These are phyloP conservation scores for Excoecaria cochinchinensis DNA, from an alignment of 345 rosid genomes.

Conservation along the genomic window DNA sequence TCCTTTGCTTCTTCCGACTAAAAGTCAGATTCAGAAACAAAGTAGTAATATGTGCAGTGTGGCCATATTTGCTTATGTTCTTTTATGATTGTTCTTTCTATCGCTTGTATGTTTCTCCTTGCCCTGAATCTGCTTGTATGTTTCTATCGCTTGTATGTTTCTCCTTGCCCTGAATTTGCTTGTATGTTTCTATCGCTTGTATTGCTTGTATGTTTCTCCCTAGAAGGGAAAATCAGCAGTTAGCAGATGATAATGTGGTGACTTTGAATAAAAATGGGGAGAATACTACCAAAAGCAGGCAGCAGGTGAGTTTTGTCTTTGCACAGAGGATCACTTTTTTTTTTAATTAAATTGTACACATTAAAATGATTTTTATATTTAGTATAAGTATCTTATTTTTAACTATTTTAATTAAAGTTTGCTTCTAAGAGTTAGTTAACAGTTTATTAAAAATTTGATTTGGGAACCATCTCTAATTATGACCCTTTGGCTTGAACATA, in stretches of 20 bases:
- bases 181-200: neutral
- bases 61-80: neutral
- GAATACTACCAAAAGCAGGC: conserved; percentile 44
- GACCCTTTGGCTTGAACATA: conserved; percentile 29
- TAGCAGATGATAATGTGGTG: conserved; percentile 41
- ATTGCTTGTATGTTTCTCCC: conserved; percentile 27
- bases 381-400: no score
- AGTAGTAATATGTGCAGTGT: neutral
- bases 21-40: neutral
- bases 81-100: neutral
- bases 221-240: conserved; percentile 50
- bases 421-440: no score
- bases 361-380: neutral
- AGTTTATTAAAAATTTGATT: no score
- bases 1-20: neutral
- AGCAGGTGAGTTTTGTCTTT: conserved; percentile 50
- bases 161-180: neutral
- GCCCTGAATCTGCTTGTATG: neutral
- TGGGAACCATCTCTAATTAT: no score
- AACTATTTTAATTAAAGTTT: no score
- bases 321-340: neutral
- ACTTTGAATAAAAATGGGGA: conserved; percentile 51
- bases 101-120: neutral
- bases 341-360: neutral
- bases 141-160: neutral